A percentile compares a stretch with the other conserved stretches of the same genome.
Conservation (phyloP, 1,139 yeast genomes). For the Diutina sp. region DNA sequence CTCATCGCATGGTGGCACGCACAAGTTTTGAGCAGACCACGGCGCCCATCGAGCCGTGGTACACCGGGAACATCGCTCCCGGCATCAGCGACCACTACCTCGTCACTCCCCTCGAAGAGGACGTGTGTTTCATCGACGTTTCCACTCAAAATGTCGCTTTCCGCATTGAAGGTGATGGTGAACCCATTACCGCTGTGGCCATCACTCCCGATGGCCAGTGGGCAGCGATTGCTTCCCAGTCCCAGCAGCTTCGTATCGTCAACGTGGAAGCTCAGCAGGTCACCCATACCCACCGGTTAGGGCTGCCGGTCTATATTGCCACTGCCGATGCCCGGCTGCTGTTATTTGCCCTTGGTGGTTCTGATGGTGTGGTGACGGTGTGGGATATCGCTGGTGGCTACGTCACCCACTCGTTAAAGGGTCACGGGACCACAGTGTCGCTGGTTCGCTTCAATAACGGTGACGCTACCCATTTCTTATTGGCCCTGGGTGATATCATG, state of each 20-base stretch:
- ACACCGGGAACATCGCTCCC: constrained; percentile 62
- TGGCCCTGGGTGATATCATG: constrained; percentile 81
- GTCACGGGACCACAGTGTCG: constrained; percentile 90
- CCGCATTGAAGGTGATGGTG: constrained; percentile 76
- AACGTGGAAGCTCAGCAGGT: constrained; percentile 31
- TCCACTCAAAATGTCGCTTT: constrained; percentile 44
- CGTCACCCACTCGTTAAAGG: constrained; percentile 80
- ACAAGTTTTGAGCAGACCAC: not conserved
- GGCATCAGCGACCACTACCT: constrained; percentile 44
- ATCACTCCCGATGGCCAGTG: constrained; percentile 65
- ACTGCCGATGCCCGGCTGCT: constrained; percentile 73
- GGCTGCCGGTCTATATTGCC: constrained; percentile 76
- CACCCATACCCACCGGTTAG: constrained; percentile 41
- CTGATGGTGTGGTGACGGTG: constrained; percentile 85
- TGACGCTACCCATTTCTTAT: constrained; percentile 59
- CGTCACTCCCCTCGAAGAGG: constrained; percentile 75
- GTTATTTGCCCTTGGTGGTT: constrained; percentile 84
- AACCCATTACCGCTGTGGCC: constrained; percentile 59
- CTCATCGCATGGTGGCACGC: not conserved
- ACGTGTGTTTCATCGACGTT: constrained; percentile 58
- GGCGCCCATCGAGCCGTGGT: constrained; percentile 46
- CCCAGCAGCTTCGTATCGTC: constrained; percentile 68
- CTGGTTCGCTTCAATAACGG: constrained; percentile 59
- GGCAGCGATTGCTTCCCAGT: constrained; percentile 68
- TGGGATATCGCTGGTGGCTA: constrained; percentile 88